A percentile compares a stretch with the other conserved stretches of the same genome.
phyloP scores from a whole-genome alignment of 805 yeast species.

The Saccharomyces mikatae region DNA sequence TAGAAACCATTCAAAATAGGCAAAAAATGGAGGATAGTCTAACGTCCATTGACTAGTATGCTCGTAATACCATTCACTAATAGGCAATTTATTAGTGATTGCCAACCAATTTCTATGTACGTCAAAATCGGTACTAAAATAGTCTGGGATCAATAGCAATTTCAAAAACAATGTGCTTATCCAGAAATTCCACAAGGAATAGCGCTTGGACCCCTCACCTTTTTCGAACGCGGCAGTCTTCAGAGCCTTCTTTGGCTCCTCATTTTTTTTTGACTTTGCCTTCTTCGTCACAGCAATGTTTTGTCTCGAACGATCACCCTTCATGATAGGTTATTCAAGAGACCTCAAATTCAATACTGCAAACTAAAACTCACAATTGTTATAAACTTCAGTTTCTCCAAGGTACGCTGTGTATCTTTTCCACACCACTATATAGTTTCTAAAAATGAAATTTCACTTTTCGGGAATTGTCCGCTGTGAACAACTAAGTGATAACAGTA shows the following conservation, averaged over 20 bases:
- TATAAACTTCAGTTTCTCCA: not conserved
- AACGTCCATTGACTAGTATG: slow-evolving; percentile 81
- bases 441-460: not conserved
- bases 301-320: not conserved
- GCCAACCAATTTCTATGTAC: slow-evolving; percentile 98
- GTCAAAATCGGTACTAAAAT: slow-evolving; percentile 92
- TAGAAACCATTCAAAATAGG: slow-evolving; percentile 82
- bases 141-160: slow-evolving; percentile 62
- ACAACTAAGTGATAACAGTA: not conserved
- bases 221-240: slow-evolving; percentile 1
- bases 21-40: slow-evolving; percentile 97
- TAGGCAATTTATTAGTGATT: slow-evolving; percentile 67
- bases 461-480: not conserved
- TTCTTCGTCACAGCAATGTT: not conserved
- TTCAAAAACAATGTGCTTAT: slow-evolving; percentile 54
- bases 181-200: slow-evolving; percentile 59
- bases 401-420: not conserved
- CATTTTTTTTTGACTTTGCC: not conserved
- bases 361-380: not conserved
- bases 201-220: slow-evolving; percentile 17
- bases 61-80: slow-evolving; percentile 77
- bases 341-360: not conserved
- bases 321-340: slow-evolving; percentile 6
- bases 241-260: slow-evolving; percentile 1
- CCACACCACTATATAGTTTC: not conserved